phyloP scores from a whole-genome alignment of 208 protist species.

The Wallacemonas sp. region DNA sequence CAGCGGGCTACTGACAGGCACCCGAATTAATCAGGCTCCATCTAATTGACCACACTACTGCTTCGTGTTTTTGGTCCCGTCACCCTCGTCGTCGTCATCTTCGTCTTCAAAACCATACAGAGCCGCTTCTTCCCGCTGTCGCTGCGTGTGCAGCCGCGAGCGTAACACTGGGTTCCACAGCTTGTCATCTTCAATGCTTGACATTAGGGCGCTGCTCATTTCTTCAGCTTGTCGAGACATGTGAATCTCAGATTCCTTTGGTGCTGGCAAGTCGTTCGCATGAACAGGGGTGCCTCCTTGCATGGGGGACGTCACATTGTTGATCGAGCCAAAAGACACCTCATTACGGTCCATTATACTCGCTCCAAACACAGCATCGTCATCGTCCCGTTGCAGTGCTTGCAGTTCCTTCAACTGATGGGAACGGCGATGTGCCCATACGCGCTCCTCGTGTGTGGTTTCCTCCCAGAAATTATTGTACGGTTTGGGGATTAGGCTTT shows the following conservation, averaged over 20 bases:
- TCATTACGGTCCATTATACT: constrained; percentile 70
- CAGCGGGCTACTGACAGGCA: too few relatives aligned
- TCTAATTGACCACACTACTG: too few relatives aligned
- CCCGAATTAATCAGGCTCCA: too few relatives aligned
- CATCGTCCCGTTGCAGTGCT: constrained; percentile 79
- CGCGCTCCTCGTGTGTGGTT: constrained; percentile 86
- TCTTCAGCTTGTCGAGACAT: constrained; percentile 80
- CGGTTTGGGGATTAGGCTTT: constrained; percentile 75
- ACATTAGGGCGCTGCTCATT: constrained; percentile 89
- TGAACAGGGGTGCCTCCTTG: constrained; percentile 85
- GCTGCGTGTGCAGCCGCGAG: constrained; percentile 66
- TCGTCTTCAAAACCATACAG: constrained; percentile 89
- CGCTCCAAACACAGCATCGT: constrained; percentile 78
- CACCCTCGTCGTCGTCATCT: constrained; percentile 33
- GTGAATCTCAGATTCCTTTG: constrained; percentile 66
- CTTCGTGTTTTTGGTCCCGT: too few relatives aligned
- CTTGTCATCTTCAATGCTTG: constrained; percentile 89
- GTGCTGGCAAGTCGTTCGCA: constrained; percentile 74
- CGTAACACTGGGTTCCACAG: constrained; percentile 86
- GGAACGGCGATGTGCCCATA: constrained; percentile 85
- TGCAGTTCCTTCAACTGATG: constrained; percentile 89
- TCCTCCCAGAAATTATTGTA: constrained; percentile 93
- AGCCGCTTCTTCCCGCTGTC: constrained; percentile 53
- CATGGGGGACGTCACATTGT: constrained; percentile 79
- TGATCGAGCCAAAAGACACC: constrained; percentile 56